phyloP scores from a whole-genome alignment of 2,329 filamentous ascomycete species.

The Endothia cerciana region DNA sequence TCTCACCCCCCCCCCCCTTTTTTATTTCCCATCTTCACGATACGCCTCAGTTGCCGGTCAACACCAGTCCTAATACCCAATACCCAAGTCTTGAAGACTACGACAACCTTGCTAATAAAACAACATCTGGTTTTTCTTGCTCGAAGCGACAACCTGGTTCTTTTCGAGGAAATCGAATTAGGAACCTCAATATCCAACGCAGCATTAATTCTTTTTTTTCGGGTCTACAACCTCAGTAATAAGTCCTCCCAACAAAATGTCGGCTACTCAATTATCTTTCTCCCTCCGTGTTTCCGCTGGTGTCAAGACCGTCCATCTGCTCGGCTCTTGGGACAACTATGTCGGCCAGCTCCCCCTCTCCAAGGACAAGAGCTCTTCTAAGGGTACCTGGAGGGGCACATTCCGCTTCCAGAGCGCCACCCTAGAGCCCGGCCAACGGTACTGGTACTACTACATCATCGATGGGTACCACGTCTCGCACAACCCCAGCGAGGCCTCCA shows the following conservation, averaged over 20 bases:
- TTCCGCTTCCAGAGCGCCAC: slow-evolving; percentile 92
- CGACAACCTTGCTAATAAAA: slow-evolving; percentile 46
- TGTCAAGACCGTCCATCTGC: slow-evolving; percentile 96
- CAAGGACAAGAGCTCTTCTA: slow-evolving; percentile 80
- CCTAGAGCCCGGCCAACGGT: slow-evolving; percentile 85
- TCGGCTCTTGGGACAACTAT: slow-evolving; percentile 99
- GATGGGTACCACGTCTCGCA: slow-evolving; percentile 98
- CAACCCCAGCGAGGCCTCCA: slow-evolving; percentile 88
- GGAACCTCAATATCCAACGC: slow-evolving; percentile 41
- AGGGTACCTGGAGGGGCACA: slow-evolving; percentile 94
- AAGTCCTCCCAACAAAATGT: slow-evolving; percentile 64
- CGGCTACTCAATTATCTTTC: slow-evolving; percentile 92
- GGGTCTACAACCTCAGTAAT: slow-evolving; percentile 38
- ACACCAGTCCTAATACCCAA: slow-evolving; percentile 43
- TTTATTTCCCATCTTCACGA: slow-evolving; percentile 35
- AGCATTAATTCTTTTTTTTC: slow-evolving; percentile 40
- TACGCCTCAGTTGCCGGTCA: slow-evolving; percentile 53
- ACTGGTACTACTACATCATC: slow-evolving; percentile 99
- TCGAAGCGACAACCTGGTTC: slow-evolving; percentile 44
- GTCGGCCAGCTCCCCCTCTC: slow-evolving; percentile 90
- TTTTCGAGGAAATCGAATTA: slow-evolving; percentile 33
- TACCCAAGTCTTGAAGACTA: slow-evolving; percentile 35
- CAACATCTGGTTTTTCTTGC: slow-evolving; percentile 61
- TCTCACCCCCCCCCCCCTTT: slow-evolving; percentile 36
- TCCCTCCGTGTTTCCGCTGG: slow-evolving; percentile 92